Base-by-base conservation (phyloP, 805 yeast genomes). In the Henningerozyma blattae region DNA sequence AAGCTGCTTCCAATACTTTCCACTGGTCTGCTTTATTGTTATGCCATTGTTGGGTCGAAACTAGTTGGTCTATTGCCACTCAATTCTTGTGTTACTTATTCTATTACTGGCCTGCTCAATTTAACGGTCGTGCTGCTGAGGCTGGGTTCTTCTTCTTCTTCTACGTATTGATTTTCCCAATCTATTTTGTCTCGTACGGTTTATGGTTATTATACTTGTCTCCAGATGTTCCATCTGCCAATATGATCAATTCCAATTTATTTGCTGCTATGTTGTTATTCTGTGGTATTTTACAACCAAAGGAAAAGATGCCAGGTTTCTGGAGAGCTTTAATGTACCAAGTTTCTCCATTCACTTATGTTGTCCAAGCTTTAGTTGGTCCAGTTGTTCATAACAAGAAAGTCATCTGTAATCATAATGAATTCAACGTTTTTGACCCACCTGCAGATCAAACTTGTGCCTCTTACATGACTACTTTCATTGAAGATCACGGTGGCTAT, bases 1-100 rank as follows among this genome's bases (percentile, higher is more conserved):
- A 78, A 54, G 67, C 81, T 35, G 81, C 82, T 20, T 74, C 85
- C 1, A 76, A 69, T 50, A 74, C 84, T 3, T 79, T 75, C 56
- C 64, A 73, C 32, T 78, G 86, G 86, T 45, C 63, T 46, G 72
- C 75, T 1, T 72, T 77, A 35, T 54, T 77, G 35, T 34, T 61
- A 41, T 54, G 61, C 50, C 67, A 51, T 46, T 56, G 62, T 19
- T 44, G 62, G 10, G 59, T 67, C 17, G 77, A 72, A 52, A 53
- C 67, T 19, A 60, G 66, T 24, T 70, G 67, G 65, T 67, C 70
- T 31, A 44, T 62, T 15, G 41, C 48, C 4, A 57, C 67, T 43
- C 72, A 72, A 43, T 61, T 56, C 38, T 41, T 54, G 34, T 54
- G 63, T 47, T 68, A 56, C 48, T 56, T 67, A 34, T 61, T 65